Conservation (phyloP, 345 rosid species). For the Aethionema arabicum region DNA sequence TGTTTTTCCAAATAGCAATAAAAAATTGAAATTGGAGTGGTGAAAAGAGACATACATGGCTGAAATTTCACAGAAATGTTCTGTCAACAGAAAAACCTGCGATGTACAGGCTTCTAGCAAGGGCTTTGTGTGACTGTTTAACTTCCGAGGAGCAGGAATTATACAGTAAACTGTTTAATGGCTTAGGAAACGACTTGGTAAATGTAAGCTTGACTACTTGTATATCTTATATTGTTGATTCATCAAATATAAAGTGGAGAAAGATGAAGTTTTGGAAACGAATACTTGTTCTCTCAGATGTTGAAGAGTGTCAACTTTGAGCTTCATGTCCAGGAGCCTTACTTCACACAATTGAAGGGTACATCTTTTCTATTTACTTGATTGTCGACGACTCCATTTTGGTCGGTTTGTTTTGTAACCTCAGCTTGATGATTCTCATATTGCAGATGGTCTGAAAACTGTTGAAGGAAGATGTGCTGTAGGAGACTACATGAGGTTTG, state of each 20-base stretch:
- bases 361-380: not conserved
- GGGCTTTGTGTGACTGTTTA: conserved; percentile 43
- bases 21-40: not conserved
- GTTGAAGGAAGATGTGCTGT: conserved; percentile 83
- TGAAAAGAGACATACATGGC: not conserved
- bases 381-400: not conserved
- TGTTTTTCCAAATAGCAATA: not conserved
- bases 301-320: conserved; percentile 53
- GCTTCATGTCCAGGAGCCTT: conserved; percentile 79
- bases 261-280: not conserved
- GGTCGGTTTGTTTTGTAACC: conserved; percentile 1
- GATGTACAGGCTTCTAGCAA: conserved; percentile 48
- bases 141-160: conserved; percentile 31
- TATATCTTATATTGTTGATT: not conserved
- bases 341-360: conserved; percentile 69
- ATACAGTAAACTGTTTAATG: conserved; percentile 32
- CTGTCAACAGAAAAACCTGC: conserved; percentile 32
- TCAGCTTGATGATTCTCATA: conserved; percentile 12
- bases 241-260: not conserved
- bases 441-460: conserved; percentile 65
- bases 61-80: conserved; percentile 6
- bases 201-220: conserved; percentile 23
- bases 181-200: conserved; percentile 42
- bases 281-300: conserved; percentile 39
- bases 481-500: conserved; percentile 61